A percentile compares a stretch with the other conserved stretches of the same genome.
phyloP scores from a whole-genome alignment of 257 asterid species.

The Scutellaria minor region DNA sequence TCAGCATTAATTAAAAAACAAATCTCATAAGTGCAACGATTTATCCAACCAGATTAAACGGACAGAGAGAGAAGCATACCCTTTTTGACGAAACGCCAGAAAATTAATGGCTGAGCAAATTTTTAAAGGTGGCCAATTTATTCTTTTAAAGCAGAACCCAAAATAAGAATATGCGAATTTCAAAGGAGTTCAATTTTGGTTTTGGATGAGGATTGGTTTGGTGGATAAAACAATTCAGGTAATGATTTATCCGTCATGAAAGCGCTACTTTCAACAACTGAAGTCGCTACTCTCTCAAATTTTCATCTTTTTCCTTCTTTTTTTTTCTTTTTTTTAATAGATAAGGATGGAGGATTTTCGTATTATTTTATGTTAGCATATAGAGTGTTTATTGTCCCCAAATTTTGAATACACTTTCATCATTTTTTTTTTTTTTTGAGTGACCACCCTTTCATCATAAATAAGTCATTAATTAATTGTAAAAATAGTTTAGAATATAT shows the following conservation, averaged over 20 bases:
- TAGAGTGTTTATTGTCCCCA: too few species aligned
- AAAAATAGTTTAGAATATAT: too few species aligned
- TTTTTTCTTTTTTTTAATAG: too few species aligned
- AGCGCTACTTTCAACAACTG: slow-evolving; percentile 21
- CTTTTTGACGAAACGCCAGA: slow-evolving; percentile 11
- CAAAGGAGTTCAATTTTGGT: slow-evolving; percentile 12
- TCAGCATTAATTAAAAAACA: slow-evolving; percentile 1
- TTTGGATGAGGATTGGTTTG: slow-evolving; percentile 27
- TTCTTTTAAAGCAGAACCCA: slow-evolving; percentile 17
- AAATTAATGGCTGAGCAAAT: slow-evolving; percentile 6
- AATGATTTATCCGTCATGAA: not conserved
- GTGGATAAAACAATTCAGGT: too few species aligned
- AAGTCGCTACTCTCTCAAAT: not conserved
- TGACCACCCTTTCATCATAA: too few species aligned
- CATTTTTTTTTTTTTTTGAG: too few species aligned
- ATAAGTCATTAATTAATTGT: too few species aligned
- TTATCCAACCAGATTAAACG: not conserved
- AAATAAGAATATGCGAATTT: slow-evolving; percentile 33
- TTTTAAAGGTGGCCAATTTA: not conserved
- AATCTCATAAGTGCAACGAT: not conserved
- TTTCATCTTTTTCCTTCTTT: not conserved
- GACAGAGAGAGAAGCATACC: slow-evolving; percentile 22
- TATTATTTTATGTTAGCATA: too few species aligned
- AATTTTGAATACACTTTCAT: too few species aligned
- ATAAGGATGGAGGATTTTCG: too few species aligned